Conservation (phyloP, 441 rosid genomes). For the Syzygium malaccense region DNA sequence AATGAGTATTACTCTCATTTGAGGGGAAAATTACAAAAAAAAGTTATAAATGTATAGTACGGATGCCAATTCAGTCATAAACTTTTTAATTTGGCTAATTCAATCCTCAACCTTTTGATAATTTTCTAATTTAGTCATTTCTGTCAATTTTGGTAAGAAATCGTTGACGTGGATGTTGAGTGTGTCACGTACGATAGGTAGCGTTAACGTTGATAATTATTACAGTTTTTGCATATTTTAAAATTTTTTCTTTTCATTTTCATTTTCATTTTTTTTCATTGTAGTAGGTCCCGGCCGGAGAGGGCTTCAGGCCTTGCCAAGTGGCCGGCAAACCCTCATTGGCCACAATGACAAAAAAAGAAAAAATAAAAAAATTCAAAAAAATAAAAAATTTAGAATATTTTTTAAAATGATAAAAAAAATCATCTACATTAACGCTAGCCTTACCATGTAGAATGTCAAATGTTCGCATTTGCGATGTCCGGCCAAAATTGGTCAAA, state of each 20-base stretch:
- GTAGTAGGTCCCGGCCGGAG: rapidly evolving
- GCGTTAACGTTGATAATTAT: too few relatives aligned
- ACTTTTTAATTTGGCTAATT: too few relatives aligned
- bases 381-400: neutral
- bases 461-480: neutral
- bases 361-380: rapidly evolving
- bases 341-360: neutral
- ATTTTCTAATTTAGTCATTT: too few relatives aligned
- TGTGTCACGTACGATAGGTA: too few relatives aligned
- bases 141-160: rapidly evolving
- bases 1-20: neutral
- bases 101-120: rapidly evolving
- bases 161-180: rapidly evolving
- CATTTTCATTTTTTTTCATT: too few relatives aligned
- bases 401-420: neutral
- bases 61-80: neutral
- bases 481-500: neutral
- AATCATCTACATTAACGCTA: rapidly evolving
- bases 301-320: neutral
- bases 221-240: too few relatives aligned
- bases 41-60: too few relatives aligned
- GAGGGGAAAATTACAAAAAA: too few relatives aligned
- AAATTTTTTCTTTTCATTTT: too few relatives aligned
- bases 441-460: rapidly evolving
- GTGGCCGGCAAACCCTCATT: neutral